These are phyloP conservation scores for Calocybe gangraenosa DNA, from an alignment of 768 basidiomycete species.

Conservation along the genomic window DNA sequence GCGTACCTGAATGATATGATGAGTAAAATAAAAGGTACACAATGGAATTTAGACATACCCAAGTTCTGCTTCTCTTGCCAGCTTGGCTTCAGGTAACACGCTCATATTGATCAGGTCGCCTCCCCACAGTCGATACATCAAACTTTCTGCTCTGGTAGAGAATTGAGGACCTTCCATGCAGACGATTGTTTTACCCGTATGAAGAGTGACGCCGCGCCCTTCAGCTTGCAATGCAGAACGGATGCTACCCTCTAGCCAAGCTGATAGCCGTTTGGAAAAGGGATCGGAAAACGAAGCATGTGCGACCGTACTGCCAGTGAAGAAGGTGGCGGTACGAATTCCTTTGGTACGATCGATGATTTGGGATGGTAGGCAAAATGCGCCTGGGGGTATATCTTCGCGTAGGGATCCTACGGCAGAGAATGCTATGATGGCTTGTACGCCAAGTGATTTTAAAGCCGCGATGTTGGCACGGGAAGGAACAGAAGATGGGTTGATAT, in stretches of 20 bases:
- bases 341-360: constrained; percentile 98
- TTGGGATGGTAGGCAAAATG: constrained; percentile 84
- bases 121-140: constrained; percentile 92
- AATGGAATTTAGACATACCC: constrained; percentile 46
- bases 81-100: constrained; percentile 93
- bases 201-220: constrained; percentile 61
- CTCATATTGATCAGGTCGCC: constrained; percentile 98
- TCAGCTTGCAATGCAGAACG: constrained; percentile 55
- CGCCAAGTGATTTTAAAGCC: constrained; percentile 89
- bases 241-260: constrained; percentile 66
- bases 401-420: constrained; percentile 92
- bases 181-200: constrained; percentile 81
- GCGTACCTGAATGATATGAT: constrained; percentile 61
- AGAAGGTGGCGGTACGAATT: constrained; percentile 83
- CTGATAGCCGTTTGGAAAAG: constrained; percentile 61
- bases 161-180: constrained; percentile 99
- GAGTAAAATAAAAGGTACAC: background rate
- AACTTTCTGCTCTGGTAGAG: constrained; percentile 94
- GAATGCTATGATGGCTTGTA: constrained; percentile 87
- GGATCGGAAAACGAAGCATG: constrained; percentile 96
- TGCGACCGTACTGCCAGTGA: constrained; percentile 78
- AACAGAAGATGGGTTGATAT: constrained; percentile 73
- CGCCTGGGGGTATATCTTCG: constrained; percentile 89
- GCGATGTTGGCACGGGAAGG: constrained; percentile 92
- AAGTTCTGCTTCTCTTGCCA: constrained; percentile 92